Conservation (phyloP, 1,284 basidiomycete genomes). For the Pseudozyma hubeiensis region DNA sequence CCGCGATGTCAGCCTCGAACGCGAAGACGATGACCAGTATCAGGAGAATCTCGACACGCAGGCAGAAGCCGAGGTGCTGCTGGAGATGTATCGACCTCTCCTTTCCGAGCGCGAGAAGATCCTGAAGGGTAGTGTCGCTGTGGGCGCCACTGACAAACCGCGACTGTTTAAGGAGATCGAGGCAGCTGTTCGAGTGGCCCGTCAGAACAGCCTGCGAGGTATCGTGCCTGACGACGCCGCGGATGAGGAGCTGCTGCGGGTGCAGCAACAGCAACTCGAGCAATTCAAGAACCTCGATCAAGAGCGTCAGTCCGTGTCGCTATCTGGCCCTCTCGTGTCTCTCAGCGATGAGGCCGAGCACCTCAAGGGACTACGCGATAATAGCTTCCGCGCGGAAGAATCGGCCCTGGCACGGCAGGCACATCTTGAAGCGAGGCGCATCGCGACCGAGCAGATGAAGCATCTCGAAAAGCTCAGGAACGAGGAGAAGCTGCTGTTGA, state of each 20-base stretch:
- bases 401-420: slow-evolving; percentile 28
- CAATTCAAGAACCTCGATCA: slow-evolving; percentile 58
- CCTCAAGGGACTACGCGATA: slow-evolving; percentile 43
- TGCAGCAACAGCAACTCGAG: slow-evolving; percentile 52
- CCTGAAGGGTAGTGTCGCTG: slow-evolving; percentile 51
- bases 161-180: slow-evolving; percentile 56
- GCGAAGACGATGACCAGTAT: slow-evolving; percentile 65
- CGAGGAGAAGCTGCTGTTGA: slow-evolving; percentile 44
- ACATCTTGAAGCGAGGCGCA: slow-evolving; percentile 20
- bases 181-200: slow-evolving; percentile 25
- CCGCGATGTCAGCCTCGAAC: slow-evolving; percentile 59
- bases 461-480: slow-evolving; percentile 45
- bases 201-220: slow-evolving; percentile 29
- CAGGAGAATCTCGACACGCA: slow-evolving; percentile 65
- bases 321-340: slow-evolving; percentile 12
- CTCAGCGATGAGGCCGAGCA: slow-evolving; percentile 27
- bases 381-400: slow-evolving; percentile 32
- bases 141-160: slow-evolving; percentile 57
- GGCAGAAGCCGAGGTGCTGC: slow-evolving; percentile 61
- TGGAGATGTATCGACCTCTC: slow-evolving; percentile 65
- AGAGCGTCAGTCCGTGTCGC: slow-evolving; percentile 38
- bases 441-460: slow-evolving; percentile 44
- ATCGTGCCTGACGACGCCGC: slow-evolving; percentile 30
- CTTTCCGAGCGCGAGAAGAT: slow-evolving; percentile 62
- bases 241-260: slow-evolving; percentile 44